A percentile compares a stretch with the other conserved stretches of the same genome.
Conservation (phyloP, 345 rosid species). For the Arabis alpina region DNA sequence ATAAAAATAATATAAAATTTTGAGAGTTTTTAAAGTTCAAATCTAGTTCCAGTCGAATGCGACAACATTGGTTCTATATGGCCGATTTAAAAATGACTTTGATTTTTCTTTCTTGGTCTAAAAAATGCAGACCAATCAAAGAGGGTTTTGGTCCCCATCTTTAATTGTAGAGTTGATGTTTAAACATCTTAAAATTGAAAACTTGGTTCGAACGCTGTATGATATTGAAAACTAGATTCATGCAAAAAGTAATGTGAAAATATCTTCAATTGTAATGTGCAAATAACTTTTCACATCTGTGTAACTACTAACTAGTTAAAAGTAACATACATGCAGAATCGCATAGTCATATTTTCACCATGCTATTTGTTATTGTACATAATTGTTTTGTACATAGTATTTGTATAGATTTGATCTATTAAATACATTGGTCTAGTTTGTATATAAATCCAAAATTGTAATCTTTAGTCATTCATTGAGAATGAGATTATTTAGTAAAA, state of each 20-base stretch:
- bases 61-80: conserved; percentile 4
- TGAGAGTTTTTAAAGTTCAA: neutral
- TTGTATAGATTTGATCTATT: too few species aligned
- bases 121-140: neutral
- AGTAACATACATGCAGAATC: neutral
- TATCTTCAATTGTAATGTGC: too few species aligned
- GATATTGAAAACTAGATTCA: too few species aligned
- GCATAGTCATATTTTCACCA: conserved; percentile 3
- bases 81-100: neutral
- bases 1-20: neutral
- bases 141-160: conserved; percentile 15
- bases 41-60: conserved; percentile 16
- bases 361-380: neutral
- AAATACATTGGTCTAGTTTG: too few species aligned
- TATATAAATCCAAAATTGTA: too few species aligned
- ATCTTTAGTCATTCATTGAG: too few species aligned
- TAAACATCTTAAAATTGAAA: too few species aligned
- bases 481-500: too few species aligned
- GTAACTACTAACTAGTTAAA: neutral
- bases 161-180: neutral
- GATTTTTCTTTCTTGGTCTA: neutral
- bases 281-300: neutral
- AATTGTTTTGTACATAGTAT: too few species aligned
- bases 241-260: too few species aligned
- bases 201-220: too few species aligned